Base-by-base conservation (phyloP, 768 basidiomycete species). In the Pulveroboletus sp. region DNA sequence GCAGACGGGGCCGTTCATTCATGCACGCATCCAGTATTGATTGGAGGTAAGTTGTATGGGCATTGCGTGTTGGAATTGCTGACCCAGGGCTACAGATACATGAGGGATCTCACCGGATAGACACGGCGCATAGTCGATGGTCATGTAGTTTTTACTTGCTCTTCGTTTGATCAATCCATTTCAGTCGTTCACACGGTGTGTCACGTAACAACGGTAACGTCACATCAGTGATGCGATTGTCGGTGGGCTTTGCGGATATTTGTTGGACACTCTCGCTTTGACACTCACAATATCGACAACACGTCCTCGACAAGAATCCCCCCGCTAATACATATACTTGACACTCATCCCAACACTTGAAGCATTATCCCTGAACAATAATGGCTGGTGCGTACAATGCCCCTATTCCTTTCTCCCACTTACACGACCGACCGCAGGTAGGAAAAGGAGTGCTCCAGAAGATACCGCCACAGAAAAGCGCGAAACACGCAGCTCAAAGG, bases 401-500 rank as follows among this genome's bases (percentile, higher is more conserved):
- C 60, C 56, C 52, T 62, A 58, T 54, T 39, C 16, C 13, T 32
- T 3, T 19, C 10, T 36, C 35, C 38, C 49, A 20, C 47, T 51
- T 6, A 57, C 35, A 14, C 33, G 31, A 21, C 6, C 3, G 5
- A 43, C 27, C 20, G 11, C 50, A 70, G 73, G 74, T 56, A 74
- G 68, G 40, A 81, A 81, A 61, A 73, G 81, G 43, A 55, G 72
- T 45, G 71, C 77, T 25, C 68, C 72, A 7, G 75, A 71, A 7
- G 60, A 61, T 19, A 50, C 57, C 19, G 17, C 49, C 36, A 48
- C 64, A 9, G 66, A 47, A 42, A 67, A 62, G 47, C 66, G 66
- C 38, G 68, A 65, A 51, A 71, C 78, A 17, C 74, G 78, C 51
- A 71, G 75, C 35, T 68, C 77, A 34, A 83, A 82, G 62, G 69